phyloP scores from a whole-genome alignment of 768 basidiomycete genomes.

The Amanita molliuscula region DNA sequence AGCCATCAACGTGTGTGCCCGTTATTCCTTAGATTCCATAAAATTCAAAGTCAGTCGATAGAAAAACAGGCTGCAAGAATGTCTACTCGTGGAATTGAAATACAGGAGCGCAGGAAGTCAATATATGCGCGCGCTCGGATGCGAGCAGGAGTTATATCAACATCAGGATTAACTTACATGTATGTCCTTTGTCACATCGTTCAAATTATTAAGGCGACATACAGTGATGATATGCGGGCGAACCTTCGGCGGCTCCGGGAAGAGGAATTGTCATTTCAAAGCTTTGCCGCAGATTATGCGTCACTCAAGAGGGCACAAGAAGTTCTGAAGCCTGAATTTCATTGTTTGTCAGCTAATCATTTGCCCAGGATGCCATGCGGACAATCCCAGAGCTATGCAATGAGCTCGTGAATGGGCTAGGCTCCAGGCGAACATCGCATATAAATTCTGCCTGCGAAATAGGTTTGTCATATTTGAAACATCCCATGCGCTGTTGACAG shows the following conservation, averaged over 20 bases:
- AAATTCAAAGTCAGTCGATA: constrained; percentile 5
- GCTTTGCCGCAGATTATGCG: constrained; percentile 16
- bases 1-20: constrained; percentile 10
- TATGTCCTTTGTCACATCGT: constrained; percentile 9
- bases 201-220: neutral
- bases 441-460: constrained; percentile 27
- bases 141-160: constrained; percentile 12
- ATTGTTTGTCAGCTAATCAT: neutral
- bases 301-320: constrained; percentile 15
- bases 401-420: constrained; percentile 21
- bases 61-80: constrained; percentile 20
- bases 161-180: constrained; percentile 12
- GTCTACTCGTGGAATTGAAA: constrained; percentile 15
- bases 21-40: neutral
- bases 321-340: constrained; percentile 10
- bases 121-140: constrained; percentile 15
- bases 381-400: constrained; percentile 18
- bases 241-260: constrained; percentile 15
- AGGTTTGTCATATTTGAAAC: constrained; percentile 17
- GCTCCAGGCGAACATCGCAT: constrained; percentile 20
- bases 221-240: constrained; percentile 22
- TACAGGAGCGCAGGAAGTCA: constrained; percentile 15
- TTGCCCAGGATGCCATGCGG: constrained; percentile 13
- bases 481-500: neutral
- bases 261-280: constrained; percentile 19